These are phyloP conservation scores for Xylaria grammica DNA, from an alignment of 495 filamentous ascomycete genomes.

Conservation along the genomic window DNA sequence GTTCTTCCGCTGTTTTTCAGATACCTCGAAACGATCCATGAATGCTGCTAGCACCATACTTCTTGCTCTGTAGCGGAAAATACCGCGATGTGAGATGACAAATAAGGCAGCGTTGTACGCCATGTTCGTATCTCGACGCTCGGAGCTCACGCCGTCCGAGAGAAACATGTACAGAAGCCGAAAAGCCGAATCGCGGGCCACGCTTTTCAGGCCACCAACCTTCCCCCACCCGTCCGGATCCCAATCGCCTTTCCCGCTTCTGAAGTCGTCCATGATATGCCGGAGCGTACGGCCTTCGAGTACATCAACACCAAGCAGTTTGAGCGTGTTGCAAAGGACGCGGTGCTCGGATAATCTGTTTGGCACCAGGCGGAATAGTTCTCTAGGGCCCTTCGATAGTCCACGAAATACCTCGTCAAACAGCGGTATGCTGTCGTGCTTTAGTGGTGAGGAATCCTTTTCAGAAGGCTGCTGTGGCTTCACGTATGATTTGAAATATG, in stretches of 20 bases:
- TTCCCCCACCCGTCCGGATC: constrained; percentile 17
- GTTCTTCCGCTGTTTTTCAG: constrained; percentile 26
- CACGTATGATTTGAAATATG: constrained; percentile 13
- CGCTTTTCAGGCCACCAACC: constrained; percentile 3
- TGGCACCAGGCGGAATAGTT: constrained; percentile 37
- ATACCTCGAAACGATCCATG: constrained; percentile 23
- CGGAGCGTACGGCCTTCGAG: constrained; percentile 16
- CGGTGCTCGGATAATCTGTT: constrained; percentile 27
- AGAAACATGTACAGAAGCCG: constrained; percentile 32
- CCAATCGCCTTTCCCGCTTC: constrained; percentile 20
- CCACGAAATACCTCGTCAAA: constrained; percentile 18
- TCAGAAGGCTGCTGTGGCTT: background rate
- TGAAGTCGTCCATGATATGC: constrained; percentile 31
- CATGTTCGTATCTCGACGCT: constrained; percentile 18
- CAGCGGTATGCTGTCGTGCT: constrained; percentile 15
- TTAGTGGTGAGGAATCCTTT: constrained; percentile 10
- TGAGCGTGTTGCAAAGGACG: constrained; percentile 28
- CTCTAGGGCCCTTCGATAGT: constrained; percentile 27
- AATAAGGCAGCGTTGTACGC: constrained; percentile 31
- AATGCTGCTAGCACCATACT: constrained; percentile 35
- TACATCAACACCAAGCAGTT: constrained; percentile 26
- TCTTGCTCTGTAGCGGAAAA: constrained; percentile 27
- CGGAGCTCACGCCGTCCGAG: constrained; percentile 14
- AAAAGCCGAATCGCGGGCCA: constrained; percentile 34
- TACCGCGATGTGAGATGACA: constrained; percentile 29